A percentile compares a stretch with the other conserved stretches of the same genome.
These are phyloP conservation scores for Terana coerulea DNA, from an alignment of 768 basidiomycete species.

Conservation along the genomic window DNA sequence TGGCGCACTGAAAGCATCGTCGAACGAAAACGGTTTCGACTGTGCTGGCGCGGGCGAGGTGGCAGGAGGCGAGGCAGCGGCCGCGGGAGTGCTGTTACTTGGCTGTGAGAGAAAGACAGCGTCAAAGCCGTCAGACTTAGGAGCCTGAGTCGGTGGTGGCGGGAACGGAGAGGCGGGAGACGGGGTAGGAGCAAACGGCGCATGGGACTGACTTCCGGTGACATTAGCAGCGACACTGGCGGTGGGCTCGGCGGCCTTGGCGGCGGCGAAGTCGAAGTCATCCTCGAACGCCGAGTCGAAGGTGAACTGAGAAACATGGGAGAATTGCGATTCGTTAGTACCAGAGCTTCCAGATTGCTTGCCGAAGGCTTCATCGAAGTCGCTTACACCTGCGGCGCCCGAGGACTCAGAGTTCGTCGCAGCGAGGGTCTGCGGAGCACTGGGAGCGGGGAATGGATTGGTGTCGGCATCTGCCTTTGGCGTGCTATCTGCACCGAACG, in stretches of 20 bases:
- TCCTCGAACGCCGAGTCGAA: conserved; percentile 67
- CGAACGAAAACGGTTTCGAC: conserved; percentile 35
- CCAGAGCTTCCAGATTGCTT: conserved; percentile 34
- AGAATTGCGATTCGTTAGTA: conserved; percentile 28
- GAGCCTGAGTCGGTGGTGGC: conserved; percentile 9
- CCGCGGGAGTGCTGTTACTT: not conserved
- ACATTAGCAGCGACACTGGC: conserved; percentile 19
- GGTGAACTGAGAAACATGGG: conserved; percentile 41
- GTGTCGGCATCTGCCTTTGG: not conserved
- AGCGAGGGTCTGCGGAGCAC: conserved; percentile 8
- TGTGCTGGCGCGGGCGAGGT: conserved; percentile 8
- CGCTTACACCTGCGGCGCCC: conserved; percentile 38
- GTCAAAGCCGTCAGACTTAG: conserved; percentile 30
- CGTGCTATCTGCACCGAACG: not conserved
- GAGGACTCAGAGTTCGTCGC: conserved; percentile 16
- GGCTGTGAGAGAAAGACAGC: conserved; percentile 26
- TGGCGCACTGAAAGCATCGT: conserved; percentile 42
- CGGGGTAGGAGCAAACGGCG: conserved; percentile 19
- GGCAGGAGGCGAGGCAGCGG: conserved; percentile 8
- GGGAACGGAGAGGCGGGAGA: conserved; percentile 11
- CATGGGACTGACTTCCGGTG: conserved; percentile 9
- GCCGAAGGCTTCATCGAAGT: conserved; percentile 74
- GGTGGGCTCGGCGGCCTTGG: conserved; percentile 23
- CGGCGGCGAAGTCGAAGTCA: conserved; percentile 60
- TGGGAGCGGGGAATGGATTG: not conserved